Evolutionary conservation across 805 yeast genomes (phyloP).

Genomic region (Cyberlindnera subsufficiens): DNA sequence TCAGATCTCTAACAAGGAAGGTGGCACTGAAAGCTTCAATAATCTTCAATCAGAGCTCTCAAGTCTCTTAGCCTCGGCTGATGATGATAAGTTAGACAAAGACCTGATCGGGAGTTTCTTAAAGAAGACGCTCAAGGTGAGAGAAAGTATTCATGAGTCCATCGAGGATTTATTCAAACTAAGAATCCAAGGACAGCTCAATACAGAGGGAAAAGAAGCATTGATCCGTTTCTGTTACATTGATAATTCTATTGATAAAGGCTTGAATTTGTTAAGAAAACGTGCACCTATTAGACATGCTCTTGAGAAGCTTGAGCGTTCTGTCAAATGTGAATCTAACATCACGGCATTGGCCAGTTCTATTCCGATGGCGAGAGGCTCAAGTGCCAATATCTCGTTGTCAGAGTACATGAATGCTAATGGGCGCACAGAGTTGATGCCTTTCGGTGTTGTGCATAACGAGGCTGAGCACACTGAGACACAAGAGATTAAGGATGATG

Average conservation of each 20-base stretch:
- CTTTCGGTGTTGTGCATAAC: slow-evolving; percentile 27
- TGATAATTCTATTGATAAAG: slow-evolving; percentile 65
- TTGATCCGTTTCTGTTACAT: slow-evolving; percentile 64
- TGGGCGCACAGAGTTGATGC: slow-evolving; percentile 31
- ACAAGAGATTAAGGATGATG: slow-evolving; percentile 4
- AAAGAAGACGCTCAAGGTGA: slow-evolving; percentile 30
- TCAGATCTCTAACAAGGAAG: slow-evolving; percentile 29
- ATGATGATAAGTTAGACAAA: slow-evolving; percentile 20
- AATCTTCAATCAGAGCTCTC: slow-evolving; percentile 50
- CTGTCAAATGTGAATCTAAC: not conserved
- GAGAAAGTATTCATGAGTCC: slow-evolving; percentile 37
- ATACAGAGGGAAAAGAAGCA: slow-evolving; percentile 72
- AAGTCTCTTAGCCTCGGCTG: slow-evolving; percentile 31
- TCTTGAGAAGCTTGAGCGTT: slow-evolving; percentile 2
- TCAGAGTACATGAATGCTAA: slow-evolving; percentile 22
- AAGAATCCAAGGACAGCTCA: slow-evolving; percentile 50
- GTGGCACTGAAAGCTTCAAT: slow-evolving; percentile 35
- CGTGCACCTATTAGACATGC: slow-evolving; percentile 15
- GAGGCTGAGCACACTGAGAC: slow-evolving; percentile 20
- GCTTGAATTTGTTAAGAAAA: slow-evolving; percentile 28
- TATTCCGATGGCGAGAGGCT: slow-evolving; percentile 9
- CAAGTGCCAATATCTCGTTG: slow-evolving; percentile 17
- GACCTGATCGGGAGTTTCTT: slow-evolving; percentile 28
- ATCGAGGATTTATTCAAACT: slow-evolving; percentile 54
- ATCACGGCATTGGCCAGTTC: slow-evolving; percentile 1